phyloP scores from a whole-genome alignment of 305 asterid species.

The Ilex paraguariensis region DNA sequence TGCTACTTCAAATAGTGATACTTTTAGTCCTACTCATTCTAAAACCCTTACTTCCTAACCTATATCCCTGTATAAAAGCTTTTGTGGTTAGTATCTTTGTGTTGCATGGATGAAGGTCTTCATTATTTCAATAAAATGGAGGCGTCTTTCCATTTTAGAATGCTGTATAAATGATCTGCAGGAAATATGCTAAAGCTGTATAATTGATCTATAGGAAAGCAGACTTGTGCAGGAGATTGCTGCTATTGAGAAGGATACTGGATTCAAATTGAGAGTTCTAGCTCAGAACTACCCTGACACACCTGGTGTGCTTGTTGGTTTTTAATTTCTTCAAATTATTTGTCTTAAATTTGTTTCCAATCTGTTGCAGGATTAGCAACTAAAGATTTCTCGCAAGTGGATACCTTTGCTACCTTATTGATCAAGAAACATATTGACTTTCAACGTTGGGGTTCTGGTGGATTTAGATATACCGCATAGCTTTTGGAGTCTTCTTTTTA shows the following conservation, averaged over 20 bases:
- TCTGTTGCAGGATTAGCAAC: conserved; percentile 66
- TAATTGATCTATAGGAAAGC: conserved; percentile 49
- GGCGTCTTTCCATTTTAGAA: background rate
- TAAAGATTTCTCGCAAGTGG: conserved; percentile 82
- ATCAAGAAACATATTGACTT: conserved; percentile 81
- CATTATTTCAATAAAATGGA: too few species aligned
- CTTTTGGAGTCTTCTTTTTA: conserved; percentile 59
- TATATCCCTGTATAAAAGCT: too few species aligned
- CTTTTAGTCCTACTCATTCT: too few species aligned
- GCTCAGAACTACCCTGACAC: conserved; percentile 96
- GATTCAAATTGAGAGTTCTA: conserved; percentile 73
- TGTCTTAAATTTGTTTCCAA: background rate
- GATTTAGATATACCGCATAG: conserved; percentile 87
- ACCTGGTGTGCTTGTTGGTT: conserved; percentile 42
- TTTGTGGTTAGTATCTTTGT: too few species aligned
- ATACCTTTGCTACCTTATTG: conserved; percentile 15
- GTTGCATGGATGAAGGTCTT: too few species aligned
- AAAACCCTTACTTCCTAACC: too few species aligned
- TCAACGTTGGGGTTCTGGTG: conserved; percentile 81
- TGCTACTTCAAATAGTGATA: too few species aligned
- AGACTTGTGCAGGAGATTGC: conserved; percentile 66
- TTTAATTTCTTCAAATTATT: background rate
- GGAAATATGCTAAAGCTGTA: conserved; percentile 11
- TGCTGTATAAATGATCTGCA: too few species aligned
- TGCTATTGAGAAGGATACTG: conserved; percentile 75